Percentiles rank a stretch among this genome's conserved stretches.
Evolutionary conservation across 805 yeast species (phyloP).

Genomic region (Zygosaccharomyces pseudorouxii): DNA sequence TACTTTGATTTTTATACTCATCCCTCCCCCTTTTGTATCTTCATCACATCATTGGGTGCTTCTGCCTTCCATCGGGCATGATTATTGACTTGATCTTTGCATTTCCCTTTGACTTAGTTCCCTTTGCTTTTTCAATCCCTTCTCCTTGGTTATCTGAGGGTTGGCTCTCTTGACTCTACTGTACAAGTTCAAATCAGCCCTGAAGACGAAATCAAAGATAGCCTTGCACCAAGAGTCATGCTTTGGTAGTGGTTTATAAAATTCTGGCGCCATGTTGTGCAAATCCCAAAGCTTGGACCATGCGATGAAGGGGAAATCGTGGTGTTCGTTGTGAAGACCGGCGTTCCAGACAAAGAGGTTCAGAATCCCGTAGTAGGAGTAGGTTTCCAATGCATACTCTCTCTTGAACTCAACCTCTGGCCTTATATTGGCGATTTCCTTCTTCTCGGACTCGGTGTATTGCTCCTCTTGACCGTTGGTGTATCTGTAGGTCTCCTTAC

Average conservation of each 20-base stretch:
- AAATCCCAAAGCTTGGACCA: conserved; percentile 76
- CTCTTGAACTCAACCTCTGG: conserved; percentile 14
- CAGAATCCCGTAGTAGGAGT: conserved; percentile 78
- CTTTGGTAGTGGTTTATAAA: conserved; percentile 72
- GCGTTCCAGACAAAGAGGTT: conserved; percentile 85
- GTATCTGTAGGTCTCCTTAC: conserved; percentile 25
- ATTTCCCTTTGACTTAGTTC: neutral
- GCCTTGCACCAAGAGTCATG: conserved; percentile 79
- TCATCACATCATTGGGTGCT: too few relatives aligned
- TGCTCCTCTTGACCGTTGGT: conserved; percentile 11
- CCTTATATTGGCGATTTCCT: conserved; percentile 8
- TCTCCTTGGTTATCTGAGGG: conserved; percentile 6
- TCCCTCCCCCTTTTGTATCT: too few relatives aligned
- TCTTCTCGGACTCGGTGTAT: conserved; percentile 5
- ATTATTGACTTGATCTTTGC: neutral
- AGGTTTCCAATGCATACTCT: conserved; percentile 60
- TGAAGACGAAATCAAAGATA: conserved; percentile 63
- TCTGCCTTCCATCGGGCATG: too few relatives aligned
- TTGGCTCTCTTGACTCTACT: conserved; percentile 68
- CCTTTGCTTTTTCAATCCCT: neutral
- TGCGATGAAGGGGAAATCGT: conserved; percentile 90
- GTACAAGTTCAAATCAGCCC: conserved; percentile 66
- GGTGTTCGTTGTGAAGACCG: conserved; percentile 92
- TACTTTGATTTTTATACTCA: too few relatives aligned
- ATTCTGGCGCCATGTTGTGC: conserved; percentile 66